A percentile compares a stretch with the other conserved stretches of the same genome.
Evolutionary conservation across 2,329 filamentous ascomycete genomes (phyloP).

Genomic region (Diplodia sapinea): DNA sequence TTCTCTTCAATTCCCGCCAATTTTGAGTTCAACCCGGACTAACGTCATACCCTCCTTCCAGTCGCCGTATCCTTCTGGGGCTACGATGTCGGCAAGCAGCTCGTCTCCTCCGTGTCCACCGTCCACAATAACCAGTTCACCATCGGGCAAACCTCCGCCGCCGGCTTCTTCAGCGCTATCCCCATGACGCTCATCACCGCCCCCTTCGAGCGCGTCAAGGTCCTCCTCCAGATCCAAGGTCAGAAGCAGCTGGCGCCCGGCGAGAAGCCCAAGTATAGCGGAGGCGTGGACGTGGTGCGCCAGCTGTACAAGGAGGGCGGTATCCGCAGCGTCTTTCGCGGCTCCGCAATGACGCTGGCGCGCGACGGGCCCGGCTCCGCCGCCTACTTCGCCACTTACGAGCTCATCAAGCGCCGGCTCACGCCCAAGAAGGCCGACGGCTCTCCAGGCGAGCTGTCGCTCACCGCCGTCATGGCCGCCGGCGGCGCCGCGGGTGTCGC

Average conservation of each 20-base stretch:
- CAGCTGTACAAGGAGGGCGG: conserved; percentile 94
- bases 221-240: conserved; percentile 96
- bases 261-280: conserved; percentile 89
- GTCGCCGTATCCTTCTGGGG: conserved; percentile 76
- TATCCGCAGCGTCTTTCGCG: conserved; percentile 88
- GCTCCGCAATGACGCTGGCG: conserved; percentile 86
- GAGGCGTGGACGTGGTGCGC: conserved; percentile 86
- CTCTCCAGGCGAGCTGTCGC: conserved; percentile 77
- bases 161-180: conserved; percentile 92
- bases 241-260: conserved; percentile 84
- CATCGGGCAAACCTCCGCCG: conserved; percentile 85
- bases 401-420: conserved; percentile 86
- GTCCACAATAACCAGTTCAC: conserved; percentile 73
- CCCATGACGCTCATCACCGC: conserved; percentile 99
- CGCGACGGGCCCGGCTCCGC: conserved; percentile 91
- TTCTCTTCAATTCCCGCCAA: conserved; percentile 37
- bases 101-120: conserved; percentile 73
- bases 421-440: conserved; percentile 82
- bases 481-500: conserved; percentile 91
- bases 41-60: conserved; percentile 39
- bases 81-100: conserved; percentile 91
- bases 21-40: conserved; percentile 17
- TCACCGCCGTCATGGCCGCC: conserved; percentile 82
- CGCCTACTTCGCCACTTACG: conserved; percentile 97
- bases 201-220: conserved; percentile 98